These are phyloP conservation scores for Gracilaria caudata DNA, from an alignment of 23 red algal species.

Conservation along the genomic window DNA sequence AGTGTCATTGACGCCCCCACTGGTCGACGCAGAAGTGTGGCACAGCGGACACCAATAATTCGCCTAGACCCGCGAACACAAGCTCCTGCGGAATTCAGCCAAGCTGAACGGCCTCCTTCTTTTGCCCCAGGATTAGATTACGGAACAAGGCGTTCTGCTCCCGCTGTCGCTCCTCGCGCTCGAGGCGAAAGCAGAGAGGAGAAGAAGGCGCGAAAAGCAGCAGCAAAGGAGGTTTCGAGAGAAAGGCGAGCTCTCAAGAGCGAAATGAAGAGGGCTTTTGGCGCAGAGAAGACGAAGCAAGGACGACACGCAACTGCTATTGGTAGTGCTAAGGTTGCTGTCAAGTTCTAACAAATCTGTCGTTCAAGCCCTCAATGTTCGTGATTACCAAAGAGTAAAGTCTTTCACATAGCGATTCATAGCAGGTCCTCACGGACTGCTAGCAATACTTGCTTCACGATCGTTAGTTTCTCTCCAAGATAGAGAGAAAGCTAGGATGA, in stretches of 20 bases:
- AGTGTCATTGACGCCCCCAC: constrained; percentile 67
- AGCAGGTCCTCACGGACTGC: no score
- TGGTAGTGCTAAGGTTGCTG: constrained; percentile 67
- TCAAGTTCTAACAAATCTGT: constrained; percentile 54
- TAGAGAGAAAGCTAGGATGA: no score
- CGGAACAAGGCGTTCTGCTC: constrained; percentile 27
- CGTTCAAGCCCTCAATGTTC: background rate
- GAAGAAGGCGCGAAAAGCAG: constrained; percentile 65
- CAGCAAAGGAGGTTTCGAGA: constrained; percentile 54
- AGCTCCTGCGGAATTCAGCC: constrained; percentile 49
- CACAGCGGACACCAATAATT: constrained; percentile 26
- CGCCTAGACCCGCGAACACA: constrained; percentile 60
- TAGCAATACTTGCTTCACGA: no score
- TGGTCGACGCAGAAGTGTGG: background rate
- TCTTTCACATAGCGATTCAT: no score
- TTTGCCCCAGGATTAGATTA: constrained; percentile 23
- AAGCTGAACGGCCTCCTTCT: background rate
- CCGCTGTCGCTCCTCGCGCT: constrained; percentile 12
- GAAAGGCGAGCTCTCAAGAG: constrained; percentile 80
- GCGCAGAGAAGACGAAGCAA: constrained; percentile 59
- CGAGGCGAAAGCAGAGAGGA: constrained; percentile 60
- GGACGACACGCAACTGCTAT: constrained; percentile 61
- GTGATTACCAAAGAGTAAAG: no score
- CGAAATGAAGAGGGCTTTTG: constrained; percentile 71
- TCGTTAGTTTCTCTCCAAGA: no score